phyloP scores from a whole-genome alignment of 768 basidiomycete genomes.

The Boletus subparvulus region DNA sequence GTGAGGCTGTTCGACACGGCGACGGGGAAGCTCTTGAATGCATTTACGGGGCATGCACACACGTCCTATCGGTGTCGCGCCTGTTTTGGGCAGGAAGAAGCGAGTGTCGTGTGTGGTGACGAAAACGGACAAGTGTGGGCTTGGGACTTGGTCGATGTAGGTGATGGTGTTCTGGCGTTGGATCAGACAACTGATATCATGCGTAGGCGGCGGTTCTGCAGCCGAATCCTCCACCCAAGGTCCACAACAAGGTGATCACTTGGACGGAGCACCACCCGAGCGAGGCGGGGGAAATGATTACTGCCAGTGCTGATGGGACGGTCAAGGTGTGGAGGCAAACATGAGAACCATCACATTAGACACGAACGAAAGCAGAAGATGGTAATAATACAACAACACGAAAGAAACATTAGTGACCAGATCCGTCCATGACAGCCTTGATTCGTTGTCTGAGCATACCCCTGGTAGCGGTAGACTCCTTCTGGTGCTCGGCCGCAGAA shows the following conservation, averaged over 20 bases:
- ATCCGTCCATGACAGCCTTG: conserved; percentile 31
- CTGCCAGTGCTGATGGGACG: conserved; percentile 87
- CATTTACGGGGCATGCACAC: conserved; percentile 77
- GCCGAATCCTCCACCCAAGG: conserved; percentile 73
- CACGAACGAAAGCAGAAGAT: background rate
- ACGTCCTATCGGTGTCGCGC: conserved; percentile 75
- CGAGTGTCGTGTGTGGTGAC: conserved; percentile 81
- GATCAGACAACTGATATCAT: conserved; percentile 1
- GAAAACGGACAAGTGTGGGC: conserved; percentile 87
- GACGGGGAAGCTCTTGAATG: conserved; percentile 82
- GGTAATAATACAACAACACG: conserved; percentile 29
- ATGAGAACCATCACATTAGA: conserved; percentile 7
- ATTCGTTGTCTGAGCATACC: conserved; percentile 30
- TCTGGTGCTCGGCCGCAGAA: conserved; percentile 22
- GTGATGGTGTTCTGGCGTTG: conserved; percentile 18
- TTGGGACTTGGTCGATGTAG: conserved; percentile 91
- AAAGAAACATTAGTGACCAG: conserved; percentile 16
- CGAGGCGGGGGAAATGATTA: conserved; percentile 80
- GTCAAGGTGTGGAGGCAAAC: conserved; percentile 83
- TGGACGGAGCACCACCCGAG: conserved; percentile 91
- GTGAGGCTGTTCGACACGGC: conserved; percentile 82
- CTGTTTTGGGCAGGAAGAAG: conserved; percentile 83
- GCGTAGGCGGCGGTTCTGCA: conserved; percentile 65
- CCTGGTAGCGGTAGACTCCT: conserved; percentile 15
- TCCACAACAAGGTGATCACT: conserved; percentile 81